Evolutionary conservation across 2,329 filamentous ascomycete species (phyloP), one percentile per base, ranked within the genome.

Genomic region (Verticillium alfalfae): DNA sequence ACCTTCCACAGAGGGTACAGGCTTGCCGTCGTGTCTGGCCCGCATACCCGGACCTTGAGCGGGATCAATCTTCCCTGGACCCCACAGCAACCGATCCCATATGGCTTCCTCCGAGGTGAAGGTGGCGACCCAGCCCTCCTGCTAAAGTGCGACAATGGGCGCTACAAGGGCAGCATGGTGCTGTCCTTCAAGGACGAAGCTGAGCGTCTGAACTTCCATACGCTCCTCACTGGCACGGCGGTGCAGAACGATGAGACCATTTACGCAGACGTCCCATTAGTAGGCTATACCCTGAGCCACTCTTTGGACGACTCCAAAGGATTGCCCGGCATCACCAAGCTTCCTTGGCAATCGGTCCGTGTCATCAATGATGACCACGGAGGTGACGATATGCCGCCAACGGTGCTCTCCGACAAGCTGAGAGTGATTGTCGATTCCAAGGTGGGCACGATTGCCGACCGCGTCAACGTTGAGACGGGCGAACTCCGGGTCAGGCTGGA

Each of bases 1-100:
- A 86, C 80, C 61, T 84, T 89, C 69, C 93, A 97, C 72, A 84
- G 89, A 52, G 93, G 93, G 0, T 95, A 89, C 76, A 86, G 93
- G 26, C 77, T 97, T 56, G 85, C 90, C 9, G 83, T 96, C 16
- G 85, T 93, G 38, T 96, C 93, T 0, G 90, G 89, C 9, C 85
- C 91, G 2, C 87, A 84, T 64, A 91, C 87, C 59, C 92, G 93
- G 71, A 90, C 89, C 1, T 77, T 96, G 39, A 93, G 89, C 70
- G 89, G 87, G 54, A 84, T 95, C 59, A 89, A 88, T 63, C 90
- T 95, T 70, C 79, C 84, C 15, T 83, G 93, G 56, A 79, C 83
- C 15, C 84, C 87, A 5, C 82, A 84, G 22, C 76, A 84, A 26
- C 91, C 92, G 0, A 81, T 96, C 56, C 86, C 91, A 56, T 96